Conservation (phyloP, 768 basidiomycete species). For the Arthromyces matolae region DNA sequence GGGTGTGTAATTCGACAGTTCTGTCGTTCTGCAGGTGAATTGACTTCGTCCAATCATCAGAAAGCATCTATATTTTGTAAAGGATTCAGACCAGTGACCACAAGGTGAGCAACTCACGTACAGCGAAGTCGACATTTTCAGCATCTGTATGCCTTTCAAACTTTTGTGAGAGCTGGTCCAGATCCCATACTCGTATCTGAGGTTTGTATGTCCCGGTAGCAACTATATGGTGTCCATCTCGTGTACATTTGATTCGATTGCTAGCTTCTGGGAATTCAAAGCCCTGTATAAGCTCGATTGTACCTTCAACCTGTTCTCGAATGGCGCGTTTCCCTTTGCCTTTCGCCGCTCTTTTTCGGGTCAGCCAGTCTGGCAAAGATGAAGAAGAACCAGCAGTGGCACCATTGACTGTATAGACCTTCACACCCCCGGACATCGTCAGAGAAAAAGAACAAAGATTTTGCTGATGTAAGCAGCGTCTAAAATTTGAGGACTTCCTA, state of each 20-base stretch:
- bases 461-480: conserved; percentile 7
- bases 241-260: conserved; percentile 84
- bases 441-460: not conserved
- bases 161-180: conserved; percentile 88
- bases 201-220: conserved; percentile 98
- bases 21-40: conserved; percentile 94
- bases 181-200: conserved; percentile 93
- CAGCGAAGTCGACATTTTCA: conserved; percentile 97
- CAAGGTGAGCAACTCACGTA: conserved; percentile 54
- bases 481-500: too few species aligned
- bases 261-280: conserved; percentile 98
- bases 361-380: conserved; percentile 93
- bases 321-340: conserved; percentile 63
- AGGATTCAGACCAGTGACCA: conserved; percentile 6
- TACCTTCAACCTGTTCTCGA: conserved; percentile 76
- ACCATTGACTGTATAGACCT: conserved; percentile 96
- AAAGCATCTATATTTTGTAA: conserved; percentile 62
- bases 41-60: conserved; percentile 99
- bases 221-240: conserved; percentile 88
- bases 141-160: conserved; percentile 95
- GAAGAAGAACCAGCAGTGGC: conserved; percentile 83
- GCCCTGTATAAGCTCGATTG: conserved; percentile 89
- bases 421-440: conserved; percentile 41
- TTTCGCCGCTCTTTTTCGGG: conserved; percentile 58
- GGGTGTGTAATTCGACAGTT: conserved; percentile 91